Evolutionary conservation across 345 rosid species (phyloP), one percentile per base, ranked within the genome.

Genomic region (Gossypium anomalum): DNA sequence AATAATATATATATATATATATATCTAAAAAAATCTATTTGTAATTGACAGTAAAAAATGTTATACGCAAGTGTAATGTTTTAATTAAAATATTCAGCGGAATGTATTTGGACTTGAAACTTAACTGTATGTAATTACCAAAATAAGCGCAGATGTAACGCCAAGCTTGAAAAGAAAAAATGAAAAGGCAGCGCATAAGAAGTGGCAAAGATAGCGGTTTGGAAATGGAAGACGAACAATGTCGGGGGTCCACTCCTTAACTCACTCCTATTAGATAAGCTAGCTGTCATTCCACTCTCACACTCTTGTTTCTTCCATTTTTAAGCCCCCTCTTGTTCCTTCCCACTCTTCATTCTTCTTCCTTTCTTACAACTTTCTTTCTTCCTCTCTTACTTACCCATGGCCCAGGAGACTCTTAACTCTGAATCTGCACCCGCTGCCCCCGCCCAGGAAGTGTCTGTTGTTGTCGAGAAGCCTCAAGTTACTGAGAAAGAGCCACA

Each of bases 341-440:
- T 10, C 2, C 17, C 23, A 0, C 12, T 19, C 59, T n/a, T n/a
- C 34, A 12, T 14, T 59, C 34, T 23, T 14, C 62, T 23, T 16
- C 14, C 7, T 61, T 73, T 20, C 67, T 58, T 48, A 11, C 15
- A 0, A 2, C 17, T n/a, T 6, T 16, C 9, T 2, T 14, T 2
- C 0, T 15, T 1, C 5, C 52, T n/a, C 22, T 59, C 13, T 27
- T 52, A 52, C 70, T 61, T 59, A 9, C 10, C 69, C 57, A 83
- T 83, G 86, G 86, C 86, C 10, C 81, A 83, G 81, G 86, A 78
- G 47, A 78, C 80, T 16, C 75, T 73, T 22, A 72, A 71, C 29
- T 71, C 85, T 3, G 82, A 72, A 62, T 66, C 56, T 0, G 57
- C 49, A 0, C 55, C 83, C 0, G 61, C 78, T 0, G 69, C 72